Conservation (phyloP, 129 eudicot species). For the Tanacetum coccineum region DNA sequence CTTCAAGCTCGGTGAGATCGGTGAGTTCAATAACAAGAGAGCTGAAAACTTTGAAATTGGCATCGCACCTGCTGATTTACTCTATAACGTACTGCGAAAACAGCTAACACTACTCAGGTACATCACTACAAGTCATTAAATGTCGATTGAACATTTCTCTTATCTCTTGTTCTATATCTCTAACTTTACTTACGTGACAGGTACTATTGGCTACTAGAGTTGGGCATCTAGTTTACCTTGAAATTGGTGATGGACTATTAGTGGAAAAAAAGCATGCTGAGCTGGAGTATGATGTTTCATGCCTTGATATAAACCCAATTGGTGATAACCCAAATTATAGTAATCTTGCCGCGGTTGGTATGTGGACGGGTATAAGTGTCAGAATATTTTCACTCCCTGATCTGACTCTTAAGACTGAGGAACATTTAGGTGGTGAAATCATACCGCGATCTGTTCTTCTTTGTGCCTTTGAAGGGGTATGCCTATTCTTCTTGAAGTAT, state of each 20-base stretch:
- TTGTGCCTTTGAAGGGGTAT: slow-evolving; percentile 96
- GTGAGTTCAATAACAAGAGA: slow-evolving; percentile 81
- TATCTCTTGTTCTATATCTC: neutral
- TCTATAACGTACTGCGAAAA: slow-evolving; percentile 94
- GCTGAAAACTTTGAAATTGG: slow-evolving; percentile 85
- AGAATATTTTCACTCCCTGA: slow-evolving; percentile 87
- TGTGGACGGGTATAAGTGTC: slow-evolving; percentile 98
- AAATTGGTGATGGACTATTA: slow-evolving; percentile 82
- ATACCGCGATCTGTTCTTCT: slow-evolving; percentile 97
- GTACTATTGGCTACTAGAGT: slow-evolving; percentile 92
- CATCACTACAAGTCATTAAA: neutral
- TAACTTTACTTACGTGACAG: slow-evolving; percentile 31
- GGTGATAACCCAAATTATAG: slow-evolving; percentile 81
- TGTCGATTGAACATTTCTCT: too few relatives aligned
- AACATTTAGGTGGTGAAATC: slow-evolving; percentile 91
- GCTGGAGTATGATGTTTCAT: slow-evolving; percentile 81
- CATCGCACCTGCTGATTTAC: slow-evolving; percentile 69
- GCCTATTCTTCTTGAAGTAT: slow-evolving; percentile 3
- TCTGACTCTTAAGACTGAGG: slow-evolving; percentile 72
- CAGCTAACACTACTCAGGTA: slow-evolving; percentile 94
- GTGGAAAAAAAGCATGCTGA: slow-evolving; percentile 65
- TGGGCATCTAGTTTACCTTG: slow-evolving; percentile 86
- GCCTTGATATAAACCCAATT: slow-evolving; percentile 92
- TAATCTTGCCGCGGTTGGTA: slow-evolving; percentile 92
- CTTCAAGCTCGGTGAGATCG: slow-evolving; percentile 82